Evolutionary conservation across 2,329 filamentous ascomycete species (phyloP), one percentile per base, ranked within the genome.

Genomic region (Penicillium sp.): DNA sequence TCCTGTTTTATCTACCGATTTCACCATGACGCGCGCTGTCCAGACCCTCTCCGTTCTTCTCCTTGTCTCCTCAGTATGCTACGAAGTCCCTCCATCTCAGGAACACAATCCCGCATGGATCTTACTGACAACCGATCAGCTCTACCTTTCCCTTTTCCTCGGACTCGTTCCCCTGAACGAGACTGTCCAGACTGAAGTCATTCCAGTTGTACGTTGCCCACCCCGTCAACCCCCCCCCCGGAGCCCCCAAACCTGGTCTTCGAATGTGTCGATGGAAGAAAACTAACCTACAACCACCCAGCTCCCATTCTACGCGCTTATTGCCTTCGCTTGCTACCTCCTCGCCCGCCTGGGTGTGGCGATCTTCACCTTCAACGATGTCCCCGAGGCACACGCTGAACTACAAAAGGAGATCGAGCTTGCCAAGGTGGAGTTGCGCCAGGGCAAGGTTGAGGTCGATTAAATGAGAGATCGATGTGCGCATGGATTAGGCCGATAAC

Each of bases 351-450:
- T 99, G 61, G 94, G 94, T 69, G 89, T 87, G 81, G 94, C 94
- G 64, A 90, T 99, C 68, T 83, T 96, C 73, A 96, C 91, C 57
- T 99, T 99, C 84, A 94, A 96, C 81, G 93, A 97, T 77, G 91
- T 96, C 49, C 93, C 93, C 54, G 85, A 91, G 61, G 94, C 94
- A 52, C 89, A 97, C 78, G 86, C 88, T 73, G 93, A 97, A 78
- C 81, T 99, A 68, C 91, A 94, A 83, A 81, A 79, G 68, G 90
- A 97, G 89, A 96, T 81, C 88, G 73, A 73, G 73, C 73, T 66
- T 55, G 75, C 77, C 57, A 77, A 76, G 66, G 68, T 73, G 50
- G 74, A 78, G 54, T 64, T 80, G 67, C 74, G 77, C 60, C 64
- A 67, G 59, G 70, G 66, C 54, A 77, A 77, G 53, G 71, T 79